Evolutionary conservation across 768 basidiomycete genomes (phyloP).

Genomic region (Mycena kentingensis): DNA sequence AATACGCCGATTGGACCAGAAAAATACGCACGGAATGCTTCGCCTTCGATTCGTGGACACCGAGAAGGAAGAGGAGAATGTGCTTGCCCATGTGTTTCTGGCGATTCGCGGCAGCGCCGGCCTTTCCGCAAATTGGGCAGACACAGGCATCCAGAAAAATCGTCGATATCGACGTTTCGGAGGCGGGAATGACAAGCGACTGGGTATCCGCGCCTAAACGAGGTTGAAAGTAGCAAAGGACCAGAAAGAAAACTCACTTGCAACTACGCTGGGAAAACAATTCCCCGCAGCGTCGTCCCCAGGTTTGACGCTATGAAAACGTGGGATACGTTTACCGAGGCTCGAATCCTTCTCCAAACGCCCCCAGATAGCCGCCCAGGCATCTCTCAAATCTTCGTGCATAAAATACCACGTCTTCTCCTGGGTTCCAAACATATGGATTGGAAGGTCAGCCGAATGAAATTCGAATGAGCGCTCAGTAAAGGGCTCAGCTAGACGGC

Average conservation of each 20-base stretch:
- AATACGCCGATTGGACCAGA: neutral
- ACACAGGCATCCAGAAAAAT: neutral
- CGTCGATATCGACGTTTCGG: neutral
- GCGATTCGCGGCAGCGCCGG: slow-evolving; percentile 9
- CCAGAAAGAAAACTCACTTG: too few species aligned
- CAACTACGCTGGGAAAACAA: too few species aligned
- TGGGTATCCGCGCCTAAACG: neutral
- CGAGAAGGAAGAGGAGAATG: slow-evolving; percentile 11
- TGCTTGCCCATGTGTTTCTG: slow-evolving; percentile 27
- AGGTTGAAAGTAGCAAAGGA: too few species aligned
- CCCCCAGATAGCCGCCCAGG: neutral
- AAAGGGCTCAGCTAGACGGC: neutral
- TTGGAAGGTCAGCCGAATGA: neutral
- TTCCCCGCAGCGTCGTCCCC: too few species aligned
- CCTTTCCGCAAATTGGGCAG: slow-evolving; percentile 15
- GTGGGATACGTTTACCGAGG: neutral
- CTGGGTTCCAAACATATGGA: neutral
- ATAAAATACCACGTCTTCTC: slow-evolving; percentile 4
- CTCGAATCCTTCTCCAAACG: neutral
- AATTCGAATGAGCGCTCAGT: neutral
- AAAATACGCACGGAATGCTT: neutral
- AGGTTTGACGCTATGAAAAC: too few species aligned
- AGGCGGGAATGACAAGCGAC: neutral
- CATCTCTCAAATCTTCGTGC: neutral
- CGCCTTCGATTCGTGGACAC: slow-evolving; percentile 9